Conservation (phyloP, 2,329 filamentous ascomycete species). For the Mariannaea elegans region DNA sequence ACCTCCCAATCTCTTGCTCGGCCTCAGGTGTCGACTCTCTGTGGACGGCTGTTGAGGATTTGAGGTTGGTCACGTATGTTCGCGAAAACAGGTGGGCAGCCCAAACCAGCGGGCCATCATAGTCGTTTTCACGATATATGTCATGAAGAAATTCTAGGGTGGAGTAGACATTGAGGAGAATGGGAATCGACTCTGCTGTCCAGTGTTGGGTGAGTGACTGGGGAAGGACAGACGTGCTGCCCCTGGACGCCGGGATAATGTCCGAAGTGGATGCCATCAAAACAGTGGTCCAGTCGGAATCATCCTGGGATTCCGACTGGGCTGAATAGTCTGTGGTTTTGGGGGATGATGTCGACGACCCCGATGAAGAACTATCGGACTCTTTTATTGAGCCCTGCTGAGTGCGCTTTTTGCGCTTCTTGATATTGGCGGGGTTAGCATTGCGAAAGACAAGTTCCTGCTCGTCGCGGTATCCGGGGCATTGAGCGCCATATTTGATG, state of each 20-base stretch:
- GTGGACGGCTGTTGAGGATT: constrained; percentile 43
- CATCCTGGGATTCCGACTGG: constrained; percentile 17
- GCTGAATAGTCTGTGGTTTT: constrained; percentile 20
- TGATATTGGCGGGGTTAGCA: constrained; percentile 40
- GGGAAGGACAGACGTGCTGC: constrained; percentile 17
- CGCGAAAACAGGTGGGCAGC: constrained; percentile 52
- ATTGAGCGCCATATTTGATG: constrained; percentile 51
- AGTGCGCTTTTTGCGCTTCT: constrained; percentile 44
- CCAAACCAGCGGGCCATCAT: constrained; percentile 49
- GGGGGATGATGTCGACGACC: constrained; percentile 20
- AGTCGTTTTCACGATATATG: constrained; percentile 36
- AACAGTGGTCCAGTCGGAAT: constrained; percentile 10
- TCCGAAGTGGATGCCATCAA: constrained; percentile 17
- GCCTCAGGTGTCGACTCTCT: constrained; percentile 37
- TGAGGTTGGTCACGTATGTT: constrained; percentile 50
- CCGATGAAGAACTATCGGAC: constrained; percentile 16
- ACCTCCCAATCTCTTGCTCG: constrained; percentile 45
- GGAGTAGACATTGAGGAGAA: constrained; percentile 50
- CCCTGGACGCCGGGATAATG: constrained; percentile 15
- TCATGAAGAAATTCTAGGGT: constrained; percentile 46
- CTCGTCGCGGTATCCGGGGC: constrained; percentile 51
- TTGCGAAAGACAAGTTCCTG: constrained; percentile 52
- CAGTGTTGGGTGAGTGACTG: constrained; percentile 47
- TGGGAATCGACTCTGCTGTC: constrained; percentile 50
- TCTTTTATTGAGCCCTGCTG: constrained; percentile 21